Conservation (phyloP, 129 eudicot genomes). For the Centella asiatica region DNA sequence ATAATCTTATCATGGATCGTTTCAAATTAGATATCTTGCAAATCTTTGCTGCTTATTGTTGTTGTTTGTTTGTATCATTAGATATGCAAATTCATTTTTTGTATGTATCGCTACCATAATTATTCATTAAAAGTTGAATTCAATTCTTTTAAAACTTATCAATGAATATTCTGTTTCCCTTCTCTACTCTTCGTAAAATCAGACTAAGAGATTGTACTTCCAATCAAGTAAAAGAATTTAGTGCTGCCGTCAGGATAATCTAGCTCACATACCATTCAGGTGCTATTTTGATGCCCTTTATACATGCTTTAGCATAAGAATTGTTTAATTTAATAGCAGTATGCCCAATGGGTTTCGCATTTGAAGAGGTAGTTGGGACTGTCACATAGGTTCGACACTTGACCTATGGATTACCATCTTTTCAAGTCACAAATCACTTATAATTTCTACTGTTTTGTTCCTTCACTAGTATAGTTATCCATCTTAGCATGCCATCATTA, state of each 20-base stretch:
- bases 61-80: constrained; percentile 16
- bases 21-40: constrained; percentile 3
- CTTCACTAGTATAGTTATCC: background rate
- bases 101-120: constrained; percentile 21
- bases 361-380: background rate
- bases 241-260: background rate
- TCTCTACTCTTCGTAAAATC: background rate
- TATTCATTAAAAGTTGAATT: constrained; percentile 13
- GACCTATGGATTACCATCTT: no score
- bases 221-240: background rate
- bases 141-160: constrained; percentile 15
- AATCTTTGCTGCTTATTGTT: constrained; percentile 4
- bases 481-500: background rate
- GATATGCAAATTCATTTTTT: constrained; percentile 25
- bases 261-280: background rate
- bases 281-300: background rate
- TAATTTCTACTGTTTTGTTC: background rate
- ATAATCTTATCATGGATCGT: constrained; percentile 12
- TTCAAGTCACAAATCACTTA: no score
- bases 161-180: constrained; percentile 3
- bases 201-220: background rate
- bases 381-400: background rate
- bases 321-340: background rate
- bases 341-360: background rate
- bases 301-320: background rate